Evolutionary conservation across 2,329 filamentous ascomycete species (phyloP).

Genomic region (Paracorniculantispora psalliotae): DNA sequence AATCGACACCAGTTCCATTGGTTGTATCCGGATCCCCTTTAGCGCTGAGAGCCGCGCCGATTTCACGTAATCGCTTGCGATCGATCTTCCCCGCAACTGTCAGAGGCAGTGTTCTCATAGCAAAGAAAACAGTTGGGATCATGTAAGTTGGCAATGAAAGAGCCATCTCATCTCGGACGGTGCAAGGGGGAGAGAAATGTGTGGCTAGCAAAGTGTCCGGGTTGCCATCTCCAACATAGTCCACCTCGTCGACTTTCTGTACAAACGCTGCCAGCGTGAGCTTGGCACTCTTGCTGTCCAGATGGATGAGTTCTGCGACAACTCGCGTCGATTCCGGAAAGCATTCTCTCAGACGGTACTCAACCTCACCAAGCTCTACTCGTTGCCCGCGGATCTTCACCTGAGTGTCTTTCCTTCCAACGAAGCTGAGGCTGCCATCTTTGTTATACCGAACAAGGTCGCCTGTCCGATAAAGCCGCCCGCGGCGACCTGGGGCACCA

Average conservation of each 20-base stretch:
- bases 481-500: constrained; percentile 13
- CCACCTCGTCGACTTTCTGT: too few relatives aligned
- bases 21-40: too few relatives aligned
- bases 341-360: background rate
- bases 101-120: background rate
- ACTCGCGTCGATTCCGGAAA: constrained; percentile 23
- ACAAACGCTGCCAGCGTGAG: too few relatives aligned
- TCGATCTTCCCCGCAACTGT: background rate
- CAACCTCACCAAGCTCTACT: constrained; percentile 34
- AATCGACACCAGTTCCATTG: too few relatives aligned
- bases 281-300: too few relatives aligned
- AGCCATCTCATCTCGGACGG: background rate
- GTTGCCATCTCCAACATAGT: too few relatives aligned
- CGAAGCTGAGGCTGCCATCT: constrained; percentile 31
- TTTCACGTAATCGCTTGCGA: too few relatives aligned
- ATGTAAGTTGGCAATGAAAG: background rate
- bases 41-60: too few relatives aligned
- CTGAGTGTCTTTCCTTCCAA: constrained; percentile 47
- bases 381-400: constrained; percentile 50
- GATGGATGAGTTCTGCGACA: background rate
- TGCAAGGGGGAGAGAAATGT: too few relatives aligned
- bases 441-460: constrained; percentile 19
- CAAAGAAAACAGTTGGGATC: background rate
- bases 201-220: too few relatives aligned
- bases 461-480: constrained; percentile 16